These are phyloP conservation scores for Aspergillus mulundensis DNA, from an alignment of 495 filamentous ascomycete species.

Conservation along the genomic window DNA sequence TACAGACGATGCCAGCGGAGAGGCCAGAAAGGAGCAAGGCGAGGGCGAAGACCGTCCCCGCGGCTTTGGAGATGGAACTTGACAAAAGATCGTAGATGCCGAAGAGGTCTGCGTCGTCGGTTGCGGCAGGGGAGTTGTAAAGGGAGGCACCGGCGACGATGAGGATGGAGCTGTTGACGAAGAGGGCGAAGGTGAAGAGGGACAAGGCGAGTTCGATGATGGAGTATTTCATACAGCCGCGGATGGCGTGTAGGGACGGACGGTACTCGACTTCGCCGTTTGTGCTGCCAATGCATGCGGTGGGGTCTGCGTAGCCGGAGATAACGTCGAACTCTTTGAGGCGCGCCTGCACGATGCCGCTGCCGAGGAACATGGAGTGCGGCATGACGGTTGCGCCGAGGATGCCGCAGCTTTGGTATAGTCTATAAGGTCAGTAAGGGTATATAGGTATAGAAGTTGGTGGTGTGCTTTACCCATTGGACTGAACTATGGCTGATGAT, in stretches of 20 bases:
- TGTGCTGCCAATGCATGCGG: slow-evolving; percentile 32
- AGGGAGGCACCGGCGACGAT: slow-evolving; percentile 83
- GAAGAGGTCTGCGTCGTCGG: slow-evolving; percentile 69
- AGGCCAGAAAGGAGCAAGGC: slow-evolving; percentile 74
- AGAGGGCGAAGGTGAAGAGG: slow-evolving; percentile 90
- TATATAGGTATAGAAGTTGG: neutral
- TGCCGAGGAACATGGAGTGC: slow-evolving; percentile 85
- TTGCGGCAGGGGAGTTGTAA: slow-evolving; percentile 47
- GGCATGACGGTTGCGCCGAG: slow-evolving; percentile 94
- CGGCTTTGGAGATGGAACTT: slow-evolving; percentile 61
- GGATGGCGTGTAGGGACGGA: slow-evolving; percentile 74
- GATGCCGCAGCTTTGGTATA: slow-evolving; percentile 91
- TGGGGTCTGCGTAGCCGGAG: slow-evolving; percentile 50
- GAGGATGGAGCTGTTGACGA: slow-evolving; percentile 87
- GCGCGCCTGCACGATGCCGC: slow-evolving; percentile 78
- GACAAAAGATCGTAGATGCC: slow-evolving; percentile 76
- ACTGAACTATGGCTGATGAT: slow-evolving; percentile 67
- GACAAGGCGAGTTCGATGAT: slow-evolving; percentile 70
- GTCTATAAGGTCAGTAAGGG: slow-evolving; percentile 35
- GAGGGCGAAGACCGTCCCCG: slow-evolving; percentile 72
- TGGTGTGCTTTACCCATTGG: slow-evolving; percentile 46
- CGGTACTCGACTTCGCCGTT: slow-evolving; percentile 61
- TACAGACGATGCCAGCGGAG: slow-evolving; percentile 76
- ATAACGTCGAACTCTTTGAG: slow-evolving; percentile 72
- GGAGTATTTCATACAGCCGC: slow-evolving; percentile 73